Evolutionary conservation across 1,284 basidiomycete genomes (phyloP), one percentile per base, ranked within the genome.

Genomic region (Ustilago xerochloae): DNA sequence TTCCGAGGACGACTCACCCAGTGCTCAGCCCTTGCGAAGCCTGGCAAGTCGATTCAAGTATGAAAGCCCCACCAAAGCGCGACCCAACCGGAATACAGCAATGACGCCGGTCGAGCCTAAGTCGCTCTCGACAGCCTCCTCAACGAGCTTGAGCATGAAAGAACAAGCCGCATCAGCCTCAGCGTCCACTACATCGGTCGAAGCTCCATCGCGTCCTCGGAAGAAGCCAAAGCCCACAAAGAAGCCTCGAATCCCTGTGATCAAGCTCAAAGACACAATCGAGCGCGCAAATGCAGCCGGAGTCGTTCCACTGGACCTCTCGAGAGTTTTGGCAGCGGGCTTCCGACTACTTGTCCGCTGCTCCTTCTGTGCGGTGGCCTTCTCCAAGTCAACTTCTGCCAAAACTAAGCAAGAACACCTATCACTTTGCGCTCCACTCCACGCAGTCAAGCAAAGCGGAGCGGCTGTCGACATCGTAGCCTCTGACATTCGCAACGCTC

Each of bases 341-440:
- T 57, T 70, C n/a, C 35, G 46, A 7, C 57, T 70, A 22, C 20
- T 70, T n/a, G 1, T 4, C n/a, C 61, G 67, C 15, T 70, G 67
- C 39, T 54, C 67, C 13, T 70, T 70, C 32, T 70, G 67, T 39
- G 57, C 62, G 8, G 62, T 41, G 15, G 33, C 38, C 2, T 70
- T 70, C 39, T 48, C 61, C 43, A 70, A 70, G 22, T 70, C 67
- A 12, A 45, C 57, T 5, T 24, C 61, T 3, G 16, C 49, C 47
- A 61, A 63, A 33, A 35, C 29, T 49, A 70, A 64, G 50, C 56
- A 57, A 26, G 41, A 65, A 39, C 68, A 71, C 38, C 47, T 62
- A 53, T 50, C 54, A 0, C 28, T 58, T 3, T 71, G 68, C 15
- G 68, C 63, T 10, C 63, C 68, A 13, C 63, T 71, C 12, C 39